Conservation (phyloP, 176 grass and related monocot genomes). For the Ananas comosus region DNA sequence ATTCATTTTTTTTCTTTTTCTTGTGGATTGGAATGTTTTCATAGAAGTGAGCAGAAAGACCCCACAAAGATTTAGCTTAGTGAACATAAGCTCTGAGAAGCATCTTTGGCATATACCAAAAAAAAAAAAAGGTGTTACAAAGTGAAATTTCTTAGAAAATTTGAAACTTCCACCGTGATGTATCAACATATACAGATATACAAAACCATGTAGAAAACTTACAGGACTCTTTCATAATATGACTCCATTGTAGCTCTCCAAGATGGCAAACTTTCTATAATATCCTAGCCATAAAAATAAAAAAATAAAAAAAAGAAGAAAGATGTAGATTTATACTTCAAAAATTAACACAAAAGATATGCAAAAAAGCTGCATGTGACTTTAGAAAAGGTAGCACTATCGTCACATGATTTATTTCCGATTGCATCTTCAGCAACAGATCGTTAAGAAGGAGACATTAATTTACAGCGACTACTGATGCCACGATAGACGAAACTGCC, state of each 20-base stretch:
- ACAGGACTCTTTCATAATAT: constrained; percentile 44
- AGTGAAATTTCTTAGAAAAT: no score
- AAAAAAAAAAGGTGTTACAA: no score
- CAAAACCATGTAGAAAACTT: constrained; percentile 26
- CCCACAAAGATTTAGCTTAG: no score
- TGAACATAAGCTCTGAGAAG: no score
- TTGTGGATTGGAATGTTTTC: no score
- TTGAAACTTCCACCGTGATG: no score
- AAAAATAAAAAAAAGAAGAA: not conserved
- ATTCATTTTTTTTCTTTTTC: no score
- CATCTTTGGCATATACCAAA: no score
- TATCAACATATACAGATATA: no score
- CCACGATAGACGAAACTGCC: not conserved
- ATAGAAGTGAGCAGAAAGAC: no score
- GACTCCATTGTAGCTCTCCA: constrained; percentile 65
- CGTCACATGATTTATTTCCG: constrained; percentile 13
- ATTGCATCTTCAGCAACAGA: not conserved
- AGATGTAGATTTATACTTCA: constrained; percentile 10
- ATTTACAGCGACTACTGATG: not conserved
- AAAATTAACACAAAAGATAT: not conserved
- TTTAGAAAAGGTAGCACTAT: not conserved
- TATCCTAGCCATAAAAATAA: constrained; percentile 20
- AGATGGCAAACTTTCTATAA: constrained; percentile 42
- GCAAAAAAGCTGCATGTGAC: no score
- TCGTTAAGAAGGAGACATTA: not conserved